Evolutionary conservation across 2,329 filamentous ascomycete species (phyloP).

Genomic region (Exophiala viscosa): DNA sequence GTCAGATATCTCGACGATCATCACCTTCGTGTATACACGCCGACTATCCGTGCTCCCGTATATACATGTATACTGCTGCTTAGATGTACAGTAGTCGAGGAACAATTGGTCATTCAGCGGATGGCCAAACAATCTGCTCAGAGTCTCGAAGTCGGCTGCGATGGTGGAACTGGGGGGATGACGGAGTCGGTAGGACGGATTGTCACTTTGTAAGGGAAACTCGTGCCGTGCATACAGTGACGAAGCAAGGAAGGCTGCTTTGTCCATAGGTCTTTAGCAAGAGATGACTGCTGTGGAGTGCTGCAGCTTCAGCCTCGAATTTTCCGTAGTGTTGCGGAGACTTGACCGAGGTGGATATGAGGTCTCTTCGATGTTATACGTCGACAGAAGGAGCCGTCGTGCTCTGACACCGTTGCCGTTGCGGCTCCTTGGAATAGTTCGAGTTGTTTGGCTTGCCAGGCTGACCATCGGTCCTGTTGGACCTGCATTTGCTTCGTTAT

Average conservation of each 20-base stretch:
- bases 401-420: not conserved
- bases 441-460: constrained; percentile 22
- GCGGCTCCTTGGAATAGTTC: constrained; percentile 14
- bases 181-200: too few species aligned
- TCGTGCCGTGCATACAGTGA: not conserved
- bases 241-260: not conserved
- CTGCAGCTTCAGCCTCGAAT: constrained; percentile 15
- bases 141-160: too few species aligned
- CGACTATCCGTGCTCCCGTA: too few species aligned
- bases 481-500: constrained; percentile 20
- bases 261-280: too few species aligned
- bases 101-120: too few species aligned
- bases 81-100: too few species aligned
- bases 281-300: not conserved
- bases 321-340: constrained; percentile 12
- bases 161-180: too few species aligned
- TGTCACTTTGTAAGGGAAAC: too few species aligned
- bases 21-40: too few species aligned
- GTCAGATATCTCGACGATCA: too few species aligned
- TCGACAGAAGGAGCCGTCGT: not conserved
- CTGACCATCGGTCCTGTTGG: constrained; percentile 19
- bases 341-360: constrained; percentile 18
- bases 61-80: too few species aligned
- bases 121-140: too few species aligned
- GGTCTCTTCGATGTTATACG: constrained; percentile 19